Conservation (phyloP, 2,329 filamentous ascomycete species). For the Cercospora janseana region DNA sequence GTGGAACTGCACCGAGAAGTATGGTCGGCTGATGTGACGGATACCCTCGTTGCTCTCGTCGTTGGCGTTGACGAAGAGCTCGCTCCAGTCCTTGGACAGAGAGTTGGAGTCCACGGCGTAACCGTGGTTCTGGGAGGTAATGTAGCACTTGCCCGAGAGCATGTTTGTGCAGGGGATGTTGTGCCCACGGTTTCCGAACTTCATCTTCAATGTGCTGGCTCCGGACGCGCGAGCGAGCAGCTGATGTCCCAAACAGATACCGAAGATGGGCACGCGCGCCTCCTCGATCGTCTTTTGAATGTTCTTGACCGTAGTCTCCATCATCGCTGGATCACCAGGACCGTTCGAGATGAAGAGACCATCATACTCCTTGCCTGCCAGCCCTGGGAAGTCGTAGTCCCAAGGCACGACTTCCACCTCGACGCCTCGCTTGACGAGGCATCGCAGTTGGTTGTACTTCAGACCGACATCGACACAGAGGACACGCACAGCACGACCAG, state of each 20-base stretch:
- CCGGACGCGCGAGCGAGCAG: slow-evolving; percentile 84
- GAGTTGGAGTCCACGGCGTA: slow-evolving; percentile 83
- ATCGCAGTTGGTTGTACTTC: slow-evolving; percentile 97
- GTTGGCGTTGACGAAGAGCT: slow-evolving; percentile 97
- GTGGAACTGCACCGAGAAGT: slow-evolving; percentile 99
- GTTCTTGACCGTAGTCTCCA: slow-evolving; percentile 76
- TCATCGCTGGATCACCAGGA: slow-evolving; percentile 87
- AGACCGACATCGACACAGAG: slow-evolving; percentile 94
- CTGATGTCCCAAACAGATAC: slow-evolving; percentile 95
- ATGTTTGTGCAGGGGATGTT: slow-evolving; percentile 98
- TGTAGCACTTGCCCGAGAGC: slow-evolving; percentile 94
- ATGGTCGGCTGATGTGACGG: slow-evolving; percentile 77
- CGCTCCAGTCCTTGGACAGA: slow-evolving; percentile 77
- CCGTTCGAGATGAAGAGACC: slow-evolving; percentile 98
- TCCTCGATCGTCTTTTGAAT: slow-evolving; percentile 73
- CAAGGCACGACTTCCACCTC: slow-evolving; percentile 94
- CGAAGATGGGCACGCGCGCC: slow-evolving; percentile 83
- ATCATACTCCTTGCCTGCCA: slow-evolving; percentile 81
- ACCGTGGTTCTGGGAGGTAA: slow-evolving; percentile 98
- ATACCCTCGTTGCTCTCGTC: slow-evolving; percentile 98
- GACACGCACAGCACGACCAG: slow-evolving; percentile 80
- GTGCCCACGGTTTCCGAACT: slow-evolving; percentile 97
- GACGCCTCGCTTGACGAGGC: slow-evolving; percentile 84
- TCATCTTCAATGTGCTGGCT: slow-evolving; percentile 89
- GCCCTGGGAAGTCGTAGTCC: slow-evolving; percentile 83